Conservation (phyloP, 192 early-diverging fungal genomes). For the Geranomyces michiganensis region DNA sequence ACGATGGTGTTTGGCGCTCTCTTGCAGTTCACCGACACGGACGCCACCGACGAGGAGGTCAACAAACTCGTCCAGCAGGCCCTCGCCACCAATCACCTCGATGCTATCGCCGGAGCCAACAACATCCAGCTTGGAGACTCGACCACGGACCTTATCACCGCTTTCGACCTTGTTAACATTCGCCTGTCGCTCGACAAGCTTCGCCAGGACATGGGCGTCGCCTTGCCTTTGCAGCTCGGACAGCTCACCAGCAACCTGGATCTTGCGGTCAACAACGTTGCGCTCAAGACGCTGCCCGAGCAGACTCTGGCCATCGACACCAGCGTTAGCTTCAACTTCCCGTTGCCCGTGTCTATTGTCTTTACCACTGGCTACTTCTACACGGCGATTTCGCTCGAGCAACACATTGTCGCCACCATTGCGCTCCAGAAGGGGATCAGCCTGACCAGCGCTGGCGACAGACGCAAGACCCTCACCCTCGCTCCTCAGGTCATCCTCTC, state of each 20-base stretch:
- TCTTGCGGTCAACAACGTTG: conserved; percentile 6
- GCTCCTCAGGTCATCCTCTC: conserved; percentile 15
- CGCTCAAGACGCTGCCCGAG: conserved; percentile 4
- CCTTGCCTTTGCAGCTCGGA: conserved; percentile 15
- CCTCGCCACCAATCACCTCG: conserved; percentile 16
- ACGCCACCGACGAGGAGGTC: conserved; percentile 31
- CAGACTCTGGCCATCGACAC: conserved; percentile 24
- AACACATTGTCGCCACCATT: conserved; percentile 19
- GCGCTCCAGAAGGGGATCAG: conserved; percentile 7
- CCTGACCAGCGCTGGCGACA: conserved; percentile 3
- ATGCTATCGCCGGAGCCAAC: conserved; percentile 16
- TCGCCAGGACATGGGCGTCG: conserved; percentile 20
- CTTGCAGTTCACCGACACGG: conserved; percentile 34
- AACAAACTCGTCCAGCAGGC: conserved; percentile 27
- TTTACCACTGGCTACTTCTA: conserved; percentile 35
- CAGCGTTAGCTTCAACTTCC: conserved; percentile 24
- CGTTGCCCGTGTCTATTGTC: conserved; percentile 21
- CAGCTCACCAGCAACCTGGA: conserved; percentile 27
- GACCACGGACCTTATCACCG: conserved; percentile 32
- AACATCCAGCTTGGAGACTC: conserved; percentile 25
- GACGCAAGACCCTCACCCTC: conserved; percentile 18
- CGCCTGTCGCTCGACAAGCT: conserved; percentile 20
- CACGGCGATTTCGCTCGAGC: conserved; percentile 14
- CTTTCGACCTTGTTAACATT: conserved; percentile 32
- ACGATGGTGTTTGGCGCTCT: conserved; percentile 9